Conservation (phyloP, 305 asterid species). For the Rubia balearica region DNA sequence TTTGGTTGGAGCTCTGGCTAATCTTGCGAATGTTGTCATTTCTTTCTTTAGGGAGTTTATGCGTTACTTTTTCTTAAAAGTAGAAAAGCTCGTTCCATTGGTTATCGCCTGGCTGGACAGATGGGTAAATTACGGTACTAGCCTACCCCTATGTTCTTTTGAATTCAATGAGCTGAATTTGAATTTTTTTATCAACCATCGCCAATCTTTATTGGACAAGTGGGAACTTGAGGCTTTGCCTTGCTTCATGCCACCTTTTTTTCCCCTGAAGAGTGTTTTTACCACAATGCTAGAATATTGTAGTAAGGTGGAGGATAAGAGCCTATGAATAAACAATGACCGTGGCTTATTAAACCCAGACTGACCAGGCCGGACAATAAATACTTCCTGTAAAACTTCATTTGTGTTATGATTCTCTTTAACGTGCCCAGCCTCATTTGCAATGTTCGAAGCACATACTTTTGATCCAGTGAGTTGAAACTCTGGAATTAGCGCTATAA, state of each 20-base stretch:
- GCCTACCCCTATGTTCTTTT: slow-evolving; percentile 2
- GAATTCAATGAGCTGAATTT: neutral
- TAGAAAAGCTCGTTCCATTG: slow-evolving; percentile 86
- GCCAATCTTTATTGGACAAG: neutral
- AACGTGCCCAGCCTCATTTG: neutral
- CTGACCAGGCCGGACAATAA: no score
- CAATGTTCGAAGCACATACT: neutral
- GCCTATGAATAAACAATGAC: no score
- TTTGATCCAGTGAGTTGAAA: neutral
- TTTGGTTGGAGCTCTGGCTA: slow-evolving; percentile 17
- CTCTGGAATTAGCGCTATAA: neutral
- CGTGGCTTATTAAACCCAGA: no score
- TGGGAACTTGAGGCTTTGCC: neutral
- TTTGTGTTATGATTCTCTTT: neutral
- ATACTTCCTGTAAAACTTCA: neutral
- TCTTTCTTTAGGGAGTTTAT: slow-evolving; percentile 66
- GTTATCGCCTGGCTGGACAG: slow-evolving; percentile 83
- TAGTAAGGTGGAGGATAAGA: neutral
- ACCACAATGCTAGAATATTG: neutral
- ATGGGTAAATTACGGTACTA: slow-evolving; percentile 83
- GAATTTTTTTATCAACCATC: neutral
- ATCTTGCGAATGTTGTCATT: slow-evolving; percentile 16
- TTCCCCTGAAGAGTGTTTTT: neutral
- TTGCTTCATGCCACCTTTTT: neutral
- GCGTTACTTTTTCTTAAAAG: slow-evolving; percentile 78